Evolutionary conservation across 1,284 basidiomycete species (phyloP), one percentile per base, ranked within the genome.

Genomic region (Cutaneotrichosporon mucoides): DNA sequence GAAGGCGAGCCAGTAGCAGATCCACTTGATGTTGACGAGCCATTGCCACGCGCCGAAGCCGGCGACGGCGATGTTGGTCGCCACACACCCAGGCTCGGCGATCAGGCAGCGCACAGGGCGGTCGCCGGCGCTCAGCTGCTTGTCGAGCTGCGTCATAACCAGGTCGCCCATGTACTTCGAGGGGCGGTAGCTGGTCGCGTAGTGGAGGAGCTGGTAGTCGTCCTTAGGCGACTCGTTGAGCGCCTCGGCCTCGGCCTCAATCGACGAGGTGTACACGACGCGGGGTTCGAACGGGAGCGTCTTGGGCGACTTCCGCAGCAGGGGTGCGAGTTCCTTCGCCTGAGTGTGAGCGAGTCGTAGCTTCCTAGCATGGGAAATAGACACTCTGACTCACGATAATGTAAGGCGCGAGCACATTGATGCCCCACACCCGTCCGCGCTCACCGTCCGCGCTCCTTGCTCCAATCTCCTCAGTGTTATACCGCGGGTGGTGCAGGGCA

Each of bases 341-440:
- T 79, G 55, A 8, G 4, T 51, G 60, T 62, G n/a, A 58, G 56
- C 24, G 24, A 24, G 24, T 24, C 24, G 24, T 24, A 24, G 24
- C 24, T 24, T 24, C 24, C 24, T 24, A 24, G 24, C 24, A 24
- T 24, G 24, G 24, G 24, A 24, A 24, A 24, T 24, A 24, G 24
- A 24, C 24, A 24, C 24, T 24, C 38, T 9, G 3, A 82, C 88
- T 62, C 67, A 92, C 91, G 68, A 95, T 76, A 42, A 84, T 81
- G 70, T 89, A 94, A 69, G 91, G 89, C 0, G 88, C 86, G 57
- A 94, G 89, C 24, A 92, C 81, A 67, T 94, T 94, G 57, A 86
- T 87, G 68, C 92, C 88, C 89, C 89, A 95, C 7, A 88, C 84
- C 80, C 82, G 85, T 0, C 92, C 92, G 0, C 92, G 76, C 16